Evolutionary conservation across 352 stramenopile genomes (phyloP).

Genomic region (Phytophthora fragariae): DNA sequence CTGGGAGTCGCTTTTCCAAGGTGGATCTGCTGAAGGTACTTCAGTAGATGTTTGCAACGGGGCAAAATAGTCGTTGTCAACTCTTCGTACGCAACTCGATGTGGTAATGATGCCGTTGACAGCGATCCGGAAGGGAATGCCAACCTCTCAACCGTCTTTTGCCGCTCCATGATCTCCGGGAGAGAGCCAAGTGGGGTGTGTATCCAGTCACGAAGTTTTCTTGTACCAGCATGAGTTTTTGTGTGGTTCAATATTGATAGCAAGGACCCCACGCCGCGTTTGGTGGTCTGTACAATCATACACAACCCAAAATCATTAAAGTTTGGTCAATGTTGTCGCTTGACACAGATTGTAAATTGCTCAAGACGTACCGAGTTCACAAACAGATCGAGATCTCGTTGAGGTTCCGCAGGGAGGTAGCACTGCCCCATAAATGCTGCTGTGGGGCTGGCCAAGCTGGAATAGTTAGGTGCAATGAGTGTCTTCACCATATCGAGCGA

Average conservation of each 20-base stretch:
- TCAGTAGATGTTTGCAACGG: conserved; percentile 32
- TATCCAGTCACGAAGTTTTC: conserved; percentile 46
- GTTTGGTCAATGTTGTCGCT: conserved; percentile 1
- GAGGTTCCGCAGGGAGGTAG: conserved; percentile 31
- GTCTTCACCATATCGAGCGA: conserved; percentile 34
- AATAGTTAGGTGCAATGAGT: conserved; percentile 39
- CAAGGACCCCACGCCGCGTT: conserved; percentile 33
- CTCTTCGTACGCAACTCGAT: conserved; percentile 47
- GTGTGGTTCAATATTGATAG: conserved; percentile 50
- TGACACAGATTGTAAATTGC: background rate
- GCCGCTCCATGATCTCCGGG: conserved; percentile 34
- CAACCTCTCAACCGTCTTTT: conserved; percentile 34
- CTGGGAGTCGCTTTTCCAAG: conserved; percentile 33
- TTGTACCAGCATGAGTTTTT: conserved; percentile 39
- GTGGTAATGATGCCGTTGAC: conserved; percentile 20
- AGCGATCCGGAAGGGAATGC: conserved; percentile 25
- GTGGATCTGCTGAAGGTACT: conserved; percentile 40
- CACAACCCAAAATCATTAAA: background rate
- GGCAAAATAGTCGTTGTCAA: conserved; percentile 34
- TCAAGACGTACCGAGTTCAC: conserved; percentile 41
- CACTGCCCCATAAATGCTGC: conserved; percentile 20
- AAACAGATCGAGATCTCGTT: conserved; percentile 51
- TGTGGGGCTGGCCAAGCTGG: conserved; percentile 15
- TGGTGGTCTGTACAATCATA: conserved; percentile 32
- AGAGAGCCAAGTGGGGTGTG: conserved; percentile 28